These are phyloP conservation scores for Agaricales sp. DNA, from an alignment of 1,284 basidiomycete species.

Conservation along the genomic window DNA sequence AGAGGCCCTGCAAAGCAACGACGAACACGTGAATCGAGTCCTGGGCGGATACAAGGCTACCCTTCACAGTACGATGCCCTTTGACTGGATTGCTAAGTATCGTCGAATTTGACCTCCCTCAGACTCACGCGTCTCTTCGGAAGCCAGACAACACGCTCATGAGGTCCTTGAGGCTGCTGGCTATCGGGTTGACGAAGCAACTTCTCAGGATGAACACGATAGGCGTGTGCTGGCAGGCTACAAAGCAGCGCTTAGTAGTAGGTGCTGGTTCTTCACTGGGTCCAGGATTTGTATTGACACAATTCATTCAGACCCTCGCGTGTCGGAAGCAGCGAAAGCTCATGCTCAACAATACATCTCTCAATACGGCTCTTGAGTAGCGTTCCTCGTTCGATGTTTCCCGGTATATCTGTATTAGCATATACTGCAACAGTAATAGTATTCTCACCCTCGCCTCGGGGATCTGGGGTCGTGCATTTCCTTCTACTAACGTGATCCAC, in stretches of 20 bases:
- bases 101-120: not conserved
- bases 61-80: slow-evolving; percentile 3
- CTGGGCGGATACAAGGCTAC: slow-evolving; percentile 6
- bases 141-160: slow-evolving; percentile 1
- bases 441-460: too few species aligned
- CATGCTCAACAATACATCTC: slow-evolving; percentile 15
- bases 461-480: too few species aligned
- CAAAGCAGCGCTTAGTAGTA: slow-evolving; percentile 11
- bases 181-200: not conserved
- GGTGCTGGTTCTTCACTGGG: slow-evolving; percentile 5
- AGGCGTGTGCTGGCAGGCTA: slow-evolving; percentile 5
- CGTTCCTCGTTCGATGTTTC: too few species aligned
- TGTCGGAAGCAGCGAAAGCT: slow-evolving; percentile 10
- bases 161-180: slow-evolving; percentile 4
- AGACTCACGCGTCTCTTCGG: slow-evolving; percentile 1
- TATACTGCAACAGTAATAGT: too few species aligned
- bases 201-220: slow-evolving; percentile 3
- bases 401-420: too few species aligned
- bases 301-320: slow-evolving; percentile 12
- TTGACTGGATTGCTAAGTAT: not conserved
- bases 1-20: not conserved
- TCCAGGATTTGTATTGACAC: not conserved
- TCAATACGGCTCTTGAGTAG: slow-evolving; percentile 25
- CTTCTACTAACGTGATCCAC: too few species aligned
- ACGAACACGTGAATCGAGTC: slow-evolving; percentile 2